Evolutionary conservation across 805 yeast species (phyloP), one percentile per base, ranked within the genome.

Genomic region (Torulaspora indica): DNA sequence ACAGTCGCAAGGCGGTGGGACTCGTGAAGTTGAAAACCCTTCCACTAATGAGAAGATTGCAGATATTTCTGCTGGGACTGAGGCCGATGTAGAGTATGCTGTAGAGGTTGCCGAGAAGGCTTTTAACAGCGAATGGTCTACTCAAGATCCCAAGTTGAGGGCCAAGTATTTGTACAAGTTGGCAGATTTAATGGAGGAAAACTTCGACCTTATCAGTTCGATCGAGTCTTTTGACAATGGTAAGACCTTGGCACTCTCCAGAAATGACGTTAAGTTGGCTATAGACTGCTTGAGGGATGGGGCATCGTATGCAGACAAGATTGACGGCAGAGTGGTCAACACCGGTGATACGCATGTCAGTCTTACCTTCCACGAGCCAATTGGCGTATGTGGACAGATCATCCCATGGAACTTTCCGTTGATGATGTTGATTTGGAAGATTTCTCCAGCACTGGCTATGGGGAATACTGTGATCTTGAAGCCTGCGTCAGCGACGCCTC

Each of bases 371-470:
- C 78, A 78, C 64, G 89, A 82, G 65, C 90, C 91, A 55, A 66
- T 83, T 53, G 91, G 90, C 64, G 85, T 83, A 31, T 82, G 88
- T 71, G 91, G 90, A 53, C 88, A 82, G 66, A 82, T 84, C 52
- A 83, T 84, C 51, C 90, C 91, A 63, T 84, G 90, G 90, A 84
- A 84, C 65, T 84, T 84, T 77, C 91, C 91, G 56, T 67, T 84
- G 52, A 74, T 84, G 72, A 83, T 84, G 85, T 74, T 81, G 64
- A 67, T 85, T 34, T 84, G 91, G 91, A 84, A 84, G 63, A 71
- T 84, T 47, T 87, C 84, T 42, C 90, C 91, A 36, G 87, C 86
- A 49, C 70, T 82, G 57, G 85, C 85, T 40, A 78, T 88, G 54
- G 88, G 88, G 69, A 82, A 82, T 71, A 78, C 85, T 40, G 71